phyloP scores from a whole-genome alignment of 2,329 filamentous ascomycete species.

The Neonectria ditissima region DNA sequence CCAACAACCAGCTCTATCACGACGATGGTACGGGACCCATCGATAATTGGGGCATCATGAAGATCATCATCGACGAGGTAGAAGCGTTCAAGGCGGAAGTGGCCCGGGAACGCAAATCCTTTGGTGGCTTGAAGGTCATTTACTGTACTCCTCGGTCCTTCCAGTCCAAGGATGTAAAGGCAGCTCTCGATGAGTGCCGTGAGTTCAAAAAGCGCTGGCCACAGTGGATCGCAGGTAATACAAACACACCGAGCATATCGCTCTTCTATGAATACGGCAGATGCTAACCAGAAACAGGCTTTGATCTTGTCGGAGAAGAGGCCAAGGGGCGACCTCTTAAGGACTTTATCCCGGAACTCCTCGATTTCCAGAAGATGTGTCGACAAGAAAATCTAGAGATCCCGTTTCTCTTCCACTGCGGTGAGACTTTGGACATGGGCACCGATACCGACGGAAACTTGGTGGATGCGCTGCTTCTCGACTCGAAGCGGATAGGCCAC shows the following conservation, averaged over 20 bases:
- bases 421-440: slow-evolving; percentile 77
- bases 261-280: background rate
- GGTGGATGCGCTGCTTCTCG: slow-evolving; percentile 73
- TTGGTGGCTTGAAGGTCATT: slow-evolving; percentile 76
- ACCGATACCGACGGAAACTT: slow-evolving; percentile 75
- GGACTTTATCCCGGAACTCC: slow-evolving; percentile 66
- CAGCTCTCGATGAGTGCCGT: slow-evolving; percentile 71
- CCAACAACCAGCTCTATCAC: slow-evolving; percentile 69
- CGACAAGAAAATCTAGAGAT: slow-evolving; percentile 63
- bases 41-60: slow-evolving; percentile 69
- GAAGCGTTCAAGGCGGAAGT: slow-evolving; percentile 56
- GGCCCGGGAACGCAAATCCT: slow-evolving; percentile 51
- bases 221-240: slow-evolving; percentile 72
- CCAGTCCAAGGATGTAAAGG: slow-evolving; percentile 56
- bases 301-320: slow-evolving; percentile 78
- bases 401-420: slow-evolving; percentile 81
- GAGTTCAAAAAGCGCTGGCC: slow-evolving; percentile 68
- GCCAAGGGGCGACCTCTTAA: slow-evolving; percentile 69
- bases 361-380: slow-evolving; percentile 68
- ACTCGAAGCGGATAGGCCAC: slow-evolving; percentile 78
- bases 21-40: slow-evolving; percentile 66
- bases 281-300: slow-evolving; percentile 58
- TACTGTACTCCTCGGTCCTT: slow-evolving; percentile 78
- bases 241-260: background rate
- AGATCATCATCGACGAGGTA: slow-evolving; percentile 69